Percentiles rank a stretch among this genome's conserved stretches.
Evolutionary conservation across 2,329 filamentous ascomycete genomes (phyloP).

Genomic region (Clonostachys sp.): DNA sequence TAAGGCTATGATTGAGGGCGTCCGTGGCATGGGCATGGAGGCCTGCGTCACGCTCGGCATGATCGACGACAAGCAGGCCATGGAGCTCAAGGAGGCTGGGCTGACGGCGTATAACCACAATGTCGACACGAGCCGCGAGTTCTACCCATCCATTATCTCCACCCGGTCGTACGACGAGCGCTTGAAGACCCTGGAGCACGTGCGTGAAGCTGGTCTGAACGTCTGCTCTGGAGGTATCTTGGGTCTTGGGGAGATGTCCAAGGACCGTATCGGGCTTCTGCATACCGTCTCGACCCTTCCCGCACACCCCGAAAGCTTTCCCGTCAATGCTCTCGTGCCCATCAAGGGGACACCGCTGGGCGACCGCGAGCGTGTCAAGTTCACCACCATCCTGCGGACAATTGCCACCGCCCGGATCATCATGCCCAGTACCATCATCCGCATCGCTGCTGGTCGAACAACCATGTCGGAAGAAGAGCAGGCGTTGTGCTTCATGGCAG

Average conservation of each 20-base stretch:
- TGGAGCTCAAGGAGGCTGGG: conserved; percentile 77
- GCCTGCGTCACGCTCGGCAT: conserved; percentile 91
- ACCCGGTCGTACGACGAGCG: conserved; percentile 86
- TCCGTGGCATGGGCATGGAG: conserved; percentile 81
- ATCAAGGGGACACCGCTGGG: conserved; percentile 87
- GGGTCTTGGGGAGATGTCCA: conserved; percentile 73
- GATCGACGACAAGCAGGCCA: conserved; percentile 78
- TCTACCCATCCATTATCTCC: conserved; percentile 82
- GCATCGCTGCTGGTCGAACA: conserved; percentile 79
- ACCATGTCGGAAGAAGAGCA: conserved; percentile 87
- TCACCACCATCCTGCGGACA: conserved; percentile 75
- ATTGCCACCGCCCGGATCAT: conserved; percentile 79
- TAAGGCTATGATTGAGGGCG: conserved; percentile 79
- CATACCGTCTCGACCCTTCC: conserved; percentile 79
- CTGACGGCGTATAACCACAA: conserved; percentile 95
- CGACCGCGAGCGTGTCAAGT: conserved; percentile 66
- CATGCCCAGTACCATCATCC: conserved; percentile 82
- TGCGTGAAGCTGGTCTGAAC: conserved; percentile 81
- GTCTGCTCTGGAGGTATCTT: conserved; percentile 89
- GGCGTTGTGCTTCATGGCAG: conserved; percentile 82
- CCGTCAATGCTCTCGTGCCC: conserved; percentile 85
- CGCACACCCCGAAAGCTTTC: conserved; percentile 82
- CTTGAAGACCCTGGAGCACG: conserved; percentile 71
- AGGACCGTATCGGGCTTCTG: conserved; percentile 78
- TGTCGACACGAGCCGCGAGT: conserved; percentile 83